Percentiles rank a stretch among this genome's conserved stretches.
phyloP scores from a whole-genome alignment of 257 asterid genomes.

The Primulina tabacum region DNA sequence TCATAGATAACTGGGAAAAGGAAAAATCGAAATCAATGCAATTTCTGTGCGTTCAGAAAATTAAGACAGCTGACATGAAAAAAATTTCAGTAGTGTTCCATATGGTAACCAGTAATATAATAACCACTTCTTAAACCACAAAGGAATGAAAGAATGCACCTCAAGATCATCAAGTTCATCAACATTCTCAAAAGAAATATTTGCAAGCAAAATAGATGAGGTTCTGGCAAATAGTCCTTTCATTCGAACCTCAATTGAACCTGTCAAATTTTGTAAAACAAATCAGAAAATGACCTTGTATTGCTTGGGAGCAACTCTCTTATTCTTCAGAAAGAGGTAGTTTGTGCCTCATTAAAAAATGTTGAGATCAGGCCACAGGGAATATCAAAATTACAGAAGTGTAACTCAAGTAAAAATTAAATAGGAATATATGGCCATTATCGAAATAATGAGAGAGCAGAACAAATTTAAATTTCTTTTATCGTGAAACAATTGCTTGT shows the following conservation, averaged over 20 bases:
- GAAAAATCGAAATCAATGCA: neutral
- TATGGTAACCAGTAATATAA: neutral
- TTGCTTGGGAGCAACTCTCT: slow-evolving; percentile 13
- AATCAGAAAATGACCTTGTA: slow-evolving; percentile 21
- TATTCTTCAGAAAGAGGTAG: slow-evolving; percentile 11
- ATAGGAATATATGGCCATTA: neutral
- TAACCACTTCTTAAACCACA: neutral
- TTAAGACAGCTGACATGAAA: neutral
- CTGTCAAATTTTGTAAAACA: slow-evolving; percentile 45
- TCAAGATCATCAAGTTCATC: slow-evolving; percentile 65
- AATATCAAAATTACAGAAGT: neutral
- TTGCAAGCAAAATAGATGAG: slow-evolving; percentile 59
- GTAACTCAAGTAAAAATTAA: neutral
- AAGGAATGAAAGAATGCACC: slow-evolving; percentile 38
- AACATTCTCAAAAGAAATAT: slow-evolving; percentile 63
- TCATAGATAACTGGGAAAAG: neutral
- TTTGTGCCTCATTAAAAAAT: neutral
- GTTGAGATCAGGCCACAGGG: neutral
- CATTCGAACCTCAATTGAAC: slow-evolving; percentile 60
- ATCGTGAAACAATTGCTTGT: slow-evolving; percentile 11
- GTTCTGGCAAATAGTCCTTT: slow-evolving; percentile 66
- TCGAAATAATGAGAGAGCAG: neutral
- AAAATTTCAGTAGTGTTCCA: neutral
- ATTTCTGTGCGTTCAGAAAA: no score
- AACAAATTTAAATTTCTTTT: neutral